A percentile compares a stretch with the other conserved stretches of the same genome.
Conservation (phyloP, 441 rosid genomes). For the Bocquillonia castaneifolia region DNA sequence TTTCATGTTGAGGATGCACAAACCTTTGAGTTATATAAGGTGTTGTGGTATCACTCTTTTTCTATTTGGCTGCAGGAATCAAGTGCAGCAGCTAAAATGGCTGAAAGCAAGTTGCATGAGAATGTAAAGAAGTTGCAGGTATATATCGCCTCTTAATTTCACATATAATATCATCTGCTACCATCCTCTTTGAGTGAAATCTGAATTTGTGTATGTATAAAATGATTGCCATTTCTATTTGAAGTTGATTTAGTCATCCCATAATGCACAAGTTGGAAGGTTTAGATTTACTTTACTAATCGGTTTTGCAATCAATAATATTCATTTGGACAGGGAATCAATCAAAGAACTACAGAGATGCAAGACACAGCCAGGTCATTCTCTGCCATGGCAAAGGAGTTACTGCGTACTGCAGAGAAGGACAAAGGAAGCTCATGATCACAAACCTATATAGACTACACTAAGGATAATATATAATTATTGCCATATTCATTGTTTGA, state of each 20-base stretch:
- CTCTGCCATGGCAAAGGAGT: slow-evolving; percentile 77
- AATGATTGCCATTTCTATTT: too few species aligned
- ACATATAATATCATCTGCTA: too few species aligned
- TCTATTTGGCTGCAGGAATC: slow-evolving; percentile 50
- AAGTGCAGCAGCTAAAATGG: slow-evolving; percentile 64
- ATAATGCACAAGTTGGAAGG: too few species aligned
- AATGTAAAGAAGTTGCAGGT: slow-evolving; percentile 75
- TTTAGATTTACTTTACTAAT: too few species aligned
- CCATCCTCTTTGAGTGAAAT: too few species aligned
- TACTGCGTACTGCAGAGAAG: slow-evolving; percentile 58
- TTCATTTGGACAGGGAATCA: slow-evolving; percentile 69
- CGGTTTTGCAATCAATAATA: too few species aligned
- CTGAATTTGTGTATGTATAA: too few species aligned
- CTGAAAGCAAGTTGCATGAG: slow-evolving; percentile 81
- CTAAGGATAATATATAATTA: too few species aligned
- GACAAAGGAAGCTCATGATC: slow-evolving; percentile 41
- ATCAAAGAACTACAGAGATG: slow-evolving; percentile 69
- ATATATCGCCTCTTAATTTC: not conserved
- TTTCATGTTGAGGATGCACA: not conserved
- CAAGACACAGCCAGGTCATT: slow-evolving; percentile 80
- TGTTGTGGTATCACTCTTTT: not conserved
- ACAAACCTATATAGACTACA: not conserved
- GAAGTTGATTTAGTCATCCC: too few species aligned
- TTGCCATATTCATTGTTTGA: not conserved
- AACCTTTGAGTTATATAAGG: not conserved